Percentiles rank a stretch among this genome's conserved stretches.
Evolutionary conservation across 2,329 filamentous ascomycete genomes (phyloP).

Genomic region (Calonectria crousiana): DNA sequence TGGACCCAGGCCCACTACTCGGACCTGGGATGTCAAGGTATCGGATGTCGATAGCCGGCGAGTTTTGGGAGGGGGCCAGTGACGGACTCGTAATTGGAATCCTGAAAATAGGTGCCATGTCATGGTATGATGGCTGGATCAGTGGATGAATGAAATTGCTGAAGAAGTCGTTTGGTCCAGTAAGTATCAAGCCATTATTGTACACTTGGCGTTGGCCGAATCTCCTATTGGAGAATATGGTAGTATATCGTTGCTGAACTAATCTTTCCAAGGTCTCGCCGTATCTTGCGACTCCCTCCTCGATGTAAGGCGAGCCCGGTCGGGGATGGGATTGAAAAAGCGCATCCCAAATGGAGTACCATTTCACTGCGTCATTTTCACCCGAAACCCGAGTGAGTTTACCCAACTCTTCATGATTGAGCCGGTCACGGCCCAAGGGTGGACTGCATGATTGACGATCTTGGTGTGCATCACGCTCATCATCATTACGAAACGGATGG

Average conservation of each 20-base stretch:
- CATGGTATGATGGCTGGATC: not conserved
- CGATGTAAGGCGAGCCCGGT: not conserved
- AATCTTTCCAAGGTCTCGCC: not conserved
- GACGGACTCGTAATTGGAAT: not conserved
- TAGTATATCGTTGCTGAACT: not conserved
- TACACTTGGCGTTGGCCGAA: not conserved
- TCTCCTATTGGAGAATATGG: too few relatives aligned
- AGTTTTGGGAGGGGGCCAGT: too few relatives aligned
- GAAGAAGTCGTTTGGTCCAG: not conserved
- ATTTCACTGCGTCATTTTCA: not conserved
- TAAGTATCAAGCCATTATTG: not conserved
- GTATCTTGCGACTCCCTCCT: not conserved
- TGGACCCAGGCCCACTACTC: not conserved
- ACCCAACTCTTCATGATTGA: not conserved
- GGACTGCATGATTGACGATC: not conserved
- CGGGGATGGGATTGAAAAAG: not conserved
- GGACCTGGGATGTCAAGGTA: not conserved
- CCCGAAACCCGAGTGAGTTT: not conserved
- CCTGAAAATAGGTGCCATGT: not conserved
- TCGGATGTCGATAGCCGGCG: accelerated
- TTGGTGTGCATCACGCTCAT: not conserved
- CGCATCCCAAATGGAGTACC: not conserved
- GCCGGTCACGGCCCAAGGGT: not conserved
- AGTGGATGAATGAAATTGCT: not conserved
- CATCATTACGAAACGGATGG: not conserved